These are phyloP conservation scores for Podospora pseudopauciseta DNA, from an alignment of 495 filamentous ascomycete species.

Conservation along the genomic window DNA sequence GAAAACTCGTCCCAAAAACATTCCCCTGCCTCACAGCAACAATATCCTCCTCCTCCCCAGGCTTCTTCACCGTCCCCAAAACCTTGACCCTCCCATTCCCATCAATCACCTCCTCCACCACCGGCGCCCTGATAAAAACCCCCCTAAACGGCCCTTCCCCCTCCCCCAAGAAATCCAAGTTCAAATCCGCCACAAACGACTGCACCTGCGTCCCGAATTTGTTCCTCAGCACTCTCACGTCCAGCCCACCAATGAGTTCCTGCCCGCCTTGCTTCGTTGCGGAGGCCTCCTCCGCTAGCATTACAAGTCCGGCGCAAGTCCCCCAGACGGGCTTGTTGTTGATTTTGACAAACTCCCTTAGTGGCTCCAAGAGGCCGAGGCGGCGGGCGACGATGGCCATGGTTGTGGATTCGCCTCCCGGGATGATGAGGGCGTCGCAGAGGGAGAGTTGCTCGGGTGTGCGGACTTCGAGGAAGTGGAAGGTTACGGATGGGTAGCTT, in stretches of 20 bases:
- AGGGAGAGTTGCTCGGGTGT: constrained; percentile 62
- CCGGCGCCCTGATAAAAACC: constrained; percentile 91
- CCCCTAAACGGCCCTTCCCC: constrained; percentile 58
- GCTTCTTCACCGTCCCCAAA: constrained; percentile 47
- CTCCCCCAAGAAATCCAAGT: constrained; percentile 65
- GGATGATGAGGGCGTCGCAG: constrained; percentile 84
- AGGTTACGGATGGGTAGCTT: constrained; percentile 17
- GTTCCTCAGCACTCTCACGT: constrained; percentile 90
- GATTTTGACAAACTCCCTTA: constrained; percentile 93
- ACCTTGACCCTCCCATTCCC: constrained; percentile 56
- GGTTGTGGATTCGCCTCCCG: constrained; percentile 92
- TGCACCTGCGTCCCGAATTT: constrained; percentile 93
- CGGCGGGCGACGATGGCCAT: constrained; percentile 85
- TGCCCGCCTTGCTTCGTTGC: constrained; percentile 87
- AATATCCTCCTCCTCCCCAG: constrained; percentile 65
- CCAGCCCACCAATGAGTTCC: constrained; percentile 87
- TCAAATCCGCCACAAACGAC: constrained; percentile 77
- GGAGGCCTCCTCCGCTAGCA: constrained; percentile 85
- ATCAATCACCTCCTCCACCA: constrained; percentile 79
- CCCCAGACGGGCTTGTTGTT: constrained; percentile 86
- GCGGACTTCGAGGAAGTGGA: constrained; percentile 75
- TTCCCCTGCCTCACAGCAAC: constrained; percentile 90
- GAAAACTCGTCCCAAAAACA: constrained; percentile 94
- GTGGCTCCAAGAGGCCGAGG: constrained; percentile 73
- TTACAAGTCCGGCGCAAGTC: constrained; percentile 90